Base-by-base conservation (phyloP, 148 eudicot species). In the Fagopyrum esculentum region DNA sequence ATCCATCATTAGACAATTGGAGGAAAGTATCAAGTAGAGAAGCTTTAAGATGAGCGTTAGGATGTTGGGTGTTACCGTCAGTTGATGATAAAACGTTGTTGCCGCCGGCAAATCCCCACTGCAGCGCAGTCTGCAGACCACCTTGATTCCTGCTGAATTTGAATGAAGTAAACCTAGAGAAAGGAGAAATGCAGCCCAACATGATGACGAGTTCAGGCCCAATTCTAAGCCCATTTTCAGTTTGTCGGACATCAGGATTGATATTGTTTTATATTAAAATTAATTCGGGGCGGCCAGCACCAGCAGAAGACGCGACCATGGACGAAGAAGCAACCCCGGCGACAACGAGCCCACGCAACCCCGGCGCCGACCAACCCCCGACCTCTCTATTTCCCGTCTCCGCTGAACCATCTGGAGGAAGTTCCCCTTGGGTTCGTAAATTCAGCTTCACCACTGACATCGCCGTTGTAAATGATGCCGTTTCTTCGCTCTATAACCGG, bases 391-490 rank as follows among this genome's bases (percentile, higher is more conserved):
- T 79, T 70, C 83, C 82, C n/a, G 73, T 60, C 44, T 60, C 82
- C 40, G 10, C 79, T 74, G 77, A 71, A 52, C 17, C 55, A 4
- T 17, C 40, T 3, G 6, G 2, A 8, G 17, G n/a, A 26, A 71
- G 74, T 19, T 40, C 71, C 4, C 71, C 71, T 0, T 89, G 97
- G 97, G 90, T 91, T 3, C 47, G 44, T 74, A 93, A 87, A 76
- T 40, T 87, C 79, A 94, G 98, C 81, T 94, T 94, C 90, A 87
- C 86, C 81, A 61, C 88, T 83, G 86, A 89, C 82, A 72, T 86
- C 63, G 73, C 96, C 80, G 73, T 76, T 80, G 80, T 90, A 68
- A 78, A 86, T 78, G 80, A 73, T 56, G 80, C 87, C 79, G 80
- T 78, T 49, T 75, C 96, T n/a, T 78, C 88, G 6, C 76, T n/a